These are phyloP conservation scores for Colletotrichum nymphaeae DNA, from an alignment of 2,329 filamentous ascomycete species.

Conservation along the genomic window DNA sequence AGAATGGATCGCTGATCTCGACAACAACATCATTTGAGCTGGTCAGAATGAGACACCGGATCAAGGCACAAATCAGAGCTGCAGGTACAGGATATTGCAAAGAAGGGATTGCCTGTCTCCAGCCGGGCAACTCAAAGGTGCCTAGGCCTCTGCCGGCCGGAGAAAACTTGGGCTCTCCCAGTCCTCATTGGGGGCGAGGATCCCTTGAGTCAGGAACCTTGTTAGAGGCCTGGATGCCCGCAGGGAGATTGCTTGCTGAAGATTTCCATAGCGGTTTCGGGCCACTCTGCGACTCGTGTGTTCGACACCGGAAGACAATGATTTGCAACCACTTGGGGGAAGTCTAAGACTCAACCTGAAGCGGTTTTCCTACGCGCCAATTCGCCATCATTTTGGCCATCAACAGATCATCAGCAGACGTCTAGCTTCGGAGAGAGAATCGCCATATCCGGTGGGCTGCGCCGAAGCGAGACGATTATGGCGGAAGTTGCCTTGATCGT, in stretches of 20 bases:
- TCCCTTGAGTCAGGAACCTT: not conserved
- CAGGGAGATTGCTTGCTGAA: conserved; percentile 17
- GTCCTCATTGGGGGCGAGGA: not conserved
- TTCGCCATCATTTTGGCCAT: conserved; percentile 5
- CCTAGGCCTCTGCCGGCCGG: conserved; percentile 1
- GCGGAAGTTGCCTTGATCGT: not conserved
- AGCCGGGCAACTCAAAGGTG: conserved; percentile 14
- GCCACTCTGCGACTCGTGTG: conserved; percentile 19
- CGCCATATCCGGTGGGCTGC: conserved; percentile 8
- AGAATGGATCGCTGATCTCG: conserved; percentile 14
- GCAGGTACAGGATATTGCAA: conserved; percentile 22
- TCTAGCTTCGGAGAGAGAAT: not conserved
- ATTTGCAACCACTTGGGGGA: not conserved
- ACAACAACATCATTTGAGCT: conserved; percentile 7
- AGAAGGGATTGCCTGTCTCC: conserved; percentile 12
- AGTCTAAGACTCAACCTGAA: not conserved
- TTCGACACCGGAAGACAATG: not conserved
- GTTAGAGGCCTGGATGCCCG: not conserved
- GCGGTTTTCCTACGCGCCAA: conserved; percentile 8
- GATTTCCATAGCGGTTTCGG: not conserved
- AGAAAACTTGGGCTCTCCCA: not conserved
- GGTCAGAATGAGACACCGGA: conserved; percentile 6
- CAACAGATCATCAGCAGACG: not conserved
- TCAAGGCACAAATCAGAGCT: conserved; percentile 21
- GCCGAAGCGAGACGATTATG: conserved; percentile 20